A percentile compares a stretch with the other conserved stretches of the same genome.
These are phyloP conservation scores for Paramecium biaurelia DNA, from an alignment of 73 alveolate species.

Conservation along the genomic window DNA sequence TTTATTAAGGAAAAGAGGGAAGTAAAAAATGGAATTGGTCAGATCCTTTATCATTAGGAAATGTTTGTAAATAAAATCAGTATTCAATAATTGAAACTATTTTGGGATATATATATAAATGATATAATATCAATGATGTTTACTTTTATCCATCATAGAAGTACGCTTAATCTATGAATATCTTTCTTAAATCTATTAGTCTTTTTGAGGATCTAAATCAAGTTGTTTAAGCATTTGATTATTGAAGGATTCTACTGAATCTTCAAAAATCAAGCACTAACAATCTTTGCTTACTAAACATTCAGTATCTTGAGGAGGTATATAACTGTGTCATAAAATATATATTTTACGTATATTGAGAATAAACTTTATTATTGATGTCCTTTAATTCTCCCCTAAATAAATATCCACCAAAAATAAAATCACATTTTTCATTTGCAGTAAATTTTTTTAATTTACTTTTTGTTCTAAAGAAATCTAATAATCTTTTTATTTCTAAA, in stretches of 20 bases:
- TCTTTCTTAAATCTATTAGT: not conserved
- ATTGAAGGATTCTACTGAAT: conserved; percentile 7
- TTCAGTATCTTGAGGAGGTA: conserved; percentile 10
- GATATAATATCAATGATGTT: not conserved
- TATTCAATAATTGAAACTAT: not conserved
- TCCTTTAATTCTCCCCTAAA: conserved; percentile 27
- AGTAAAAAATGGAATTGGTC: not conserved
- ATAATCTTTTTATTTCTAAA: not conserved
- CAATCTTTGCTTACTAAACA: not conserved
- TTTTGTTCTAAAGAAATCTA: not conserved
- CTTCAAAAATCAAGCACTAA: not conserved
- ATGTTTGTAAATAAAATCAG: not conserved
- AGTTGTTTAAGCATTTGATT: not conserved
- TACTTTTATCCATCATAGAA: conserved; percentile 28
- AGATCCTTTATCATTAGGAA: not conserved
- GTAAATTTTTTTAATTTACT: not conserved
- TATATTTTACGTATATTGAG: not conserved
- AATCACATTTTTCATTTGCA: not conserved
- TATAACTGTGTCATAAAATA: not conserved
- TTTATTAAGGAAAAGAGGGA: not conserved
- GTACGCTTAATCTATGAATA: conserved; percentile 20
- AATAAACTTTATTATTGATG: not conserved
- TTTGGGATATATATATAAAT: not conserved
- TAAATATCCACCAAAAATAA: conserved; percentile 35
- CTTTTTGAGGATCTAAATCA: not conserved